Evolutionary conservation across 1,284 basidiomycete genomes (phyloP), one percentile per base, ranked within the genome.

Genomic region (Cryptococcus amylolentus): DNA sequence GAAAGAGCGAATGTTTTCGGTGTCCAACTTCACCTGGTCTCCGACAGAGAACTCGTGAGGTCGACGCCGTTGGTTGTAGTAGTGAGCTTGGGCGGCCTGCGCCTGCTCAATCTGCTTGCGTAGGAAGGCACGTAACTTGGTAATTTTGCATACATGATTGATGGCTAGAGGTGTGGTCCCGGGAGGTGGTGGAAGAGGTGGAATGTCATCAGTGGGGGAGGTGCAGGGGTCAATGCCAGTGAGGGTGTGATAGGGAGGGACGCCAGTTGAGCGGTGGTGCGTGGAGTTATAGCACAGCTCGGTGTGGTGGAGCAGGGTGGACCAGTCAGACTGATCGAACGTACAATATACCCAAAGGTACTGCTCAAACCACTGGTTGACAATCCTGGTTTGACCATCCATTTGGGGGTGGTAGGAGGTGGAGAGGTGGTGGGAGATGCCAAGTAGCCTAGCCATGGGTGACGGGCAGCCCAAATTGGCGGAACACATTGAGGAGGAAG

Each of bases 231-330:
- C 16, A 23, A 8, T 2, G 3, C 72, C 79, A 18, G 69, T 61
- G 49, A 78, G 75, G 40, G 77, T 73, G 35, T 67, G 76, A 70
- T 82, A 81, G 0, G 80, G 81, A 45, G 55, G 55, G 76, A 10
- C 77, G 71, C 7, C 65, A 59, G 2, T 39, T 3, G 76, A 70
- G 1, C 56, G 44, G 31, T 69, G 35, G 60, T 51, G 49, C 70
- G 79, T 18, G 66, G 81, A 82, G 62, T 83, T 82, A 64, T 79
- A 81, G 0, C 70, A 66, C 55, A 83, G 83, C 61, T 81, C 77
- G 0, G 79, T 79, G 5, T 80, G 56, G 0, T 78, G 72, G 0
- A 83, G 71, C n/a, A 77, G 76, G 3, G 77, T 9, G 0, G 66
- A 57, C 82, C 82, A 84, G 8, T 81, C 76, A 27, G 67, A 65